A percentile compares a stretch with the other conserved stretches of the same genome.
phyloP scores from a whole-genome alignment of 148 eudicot genomes.

The Rhododendron simsii region DNA sequence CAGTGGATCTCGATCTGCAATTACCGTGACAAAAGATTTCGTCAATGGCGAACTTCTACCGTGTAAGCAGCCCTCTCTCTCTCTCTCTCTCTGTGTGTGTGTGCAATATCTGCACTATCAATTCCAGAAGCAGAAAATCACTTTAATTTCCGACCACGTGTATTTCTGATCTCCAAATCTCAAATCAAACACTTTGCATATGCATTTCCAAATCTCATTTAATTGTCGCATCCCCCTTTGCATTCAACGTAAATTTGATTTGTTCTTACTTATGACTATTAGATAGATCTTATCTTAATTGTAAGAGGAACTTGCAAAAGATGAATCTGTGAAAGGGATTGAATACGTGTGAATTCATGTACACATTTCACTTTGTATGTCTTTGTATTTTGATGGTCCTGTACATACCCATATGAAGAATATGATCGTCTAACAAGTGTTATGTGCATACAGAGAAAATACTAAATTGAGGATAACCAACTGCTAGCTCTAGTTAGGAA shows the following conservation, averaged over 20 bases:
- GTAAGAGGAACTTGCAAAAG: background rate
- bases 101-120: background rate
- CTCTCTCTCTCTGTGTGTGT: too few relatives aligned
- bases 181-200: background rate
- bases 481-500: too few relatives aligned
- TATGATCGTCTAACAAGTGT: background rate
- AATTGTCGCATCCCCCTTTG: background rate
- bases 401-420: background rate
- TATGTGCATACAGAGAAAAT: too few relatives aligned
- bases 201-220: background rate
- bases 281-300: background rate
- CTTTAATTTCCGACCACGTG: background rate
- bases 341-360: background rate
- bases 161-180: background rate
- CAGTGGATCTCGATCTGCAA: background rate
- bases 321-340: background rate
- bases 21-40: background rate
- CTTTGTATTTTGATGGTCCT: background rate
- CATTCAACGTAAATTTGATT: background rate
- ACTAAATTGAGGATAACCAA: too few relatives aligned
- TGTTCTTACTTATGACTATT: background rate
- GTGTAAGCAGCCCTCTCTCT: background rate
- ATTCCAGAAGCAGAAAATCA: background rate
- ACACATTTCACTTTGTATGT: background rate
- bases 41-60: conserved; percentile 6